Conservation (phyloP, 176 grass and related monocot genomes). For the Carex pumila region DNA sequence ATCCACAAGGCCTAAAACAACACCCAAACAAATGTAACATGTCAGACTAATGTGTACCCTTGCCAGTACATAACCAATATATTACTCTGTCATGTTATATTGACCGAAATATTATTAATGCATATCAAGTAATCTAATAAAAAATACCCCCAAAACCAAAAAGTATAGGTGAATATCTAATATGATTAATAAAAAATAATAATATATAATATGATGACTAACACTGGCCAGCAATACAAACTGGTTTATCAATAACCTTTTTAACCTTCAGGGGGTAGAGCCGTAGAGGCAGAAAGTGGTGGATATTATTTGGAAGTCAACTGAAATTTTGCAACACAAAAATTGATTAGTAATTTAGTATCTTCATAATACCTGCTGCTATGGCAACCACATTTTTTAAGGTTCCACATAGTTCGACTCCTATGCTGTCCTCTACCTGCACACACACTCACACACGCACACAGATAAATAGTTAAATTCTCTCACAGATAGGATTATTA, state of each 20-base stretch:
- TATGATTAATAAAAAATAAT: too few species aligned
- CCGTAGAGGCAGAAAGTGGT: background rate
- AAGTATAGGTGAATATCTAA: background rate
- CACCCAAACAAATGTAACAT: too few species aligned
- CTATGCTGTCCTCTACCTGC: slow-evolving; percentile 91
- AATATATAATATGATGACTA: background rate
- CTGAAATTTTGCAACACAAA: background rate
- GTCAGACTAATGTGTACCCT: too few species aligned
- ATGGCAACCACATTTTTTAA: slow-evolving; percentile 96
- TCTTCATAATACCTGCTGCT: slow-evolving; percentile 58
- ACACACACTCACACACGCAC: background rate
- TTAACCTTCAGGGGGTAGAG: background rate
- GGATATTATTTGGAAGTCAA: background rate
- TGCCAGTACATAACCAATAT: too few species aligned
- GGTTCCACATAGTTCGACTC: slow-evolving; percentile 91
- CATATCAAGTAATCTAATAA: background rate
- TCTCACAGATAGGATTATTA: background rate
- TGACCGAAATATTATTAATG: too few species aligned
- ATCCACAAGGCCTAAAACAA: too few species aligned
- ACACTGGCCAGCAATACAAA: background rate
- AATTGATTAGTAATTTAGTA: too few species aligned
- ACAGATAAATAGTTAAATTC: background rate
- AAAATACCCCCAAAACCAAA: background rate
- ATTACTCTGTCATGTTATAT: too few species aligned
- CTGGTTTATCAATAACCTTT: background rate